Evolutionary conservation across 2,329 filamentous ascomycete genomes (phyloP).

Genomic region (Escovopsis sp.): DNA sequence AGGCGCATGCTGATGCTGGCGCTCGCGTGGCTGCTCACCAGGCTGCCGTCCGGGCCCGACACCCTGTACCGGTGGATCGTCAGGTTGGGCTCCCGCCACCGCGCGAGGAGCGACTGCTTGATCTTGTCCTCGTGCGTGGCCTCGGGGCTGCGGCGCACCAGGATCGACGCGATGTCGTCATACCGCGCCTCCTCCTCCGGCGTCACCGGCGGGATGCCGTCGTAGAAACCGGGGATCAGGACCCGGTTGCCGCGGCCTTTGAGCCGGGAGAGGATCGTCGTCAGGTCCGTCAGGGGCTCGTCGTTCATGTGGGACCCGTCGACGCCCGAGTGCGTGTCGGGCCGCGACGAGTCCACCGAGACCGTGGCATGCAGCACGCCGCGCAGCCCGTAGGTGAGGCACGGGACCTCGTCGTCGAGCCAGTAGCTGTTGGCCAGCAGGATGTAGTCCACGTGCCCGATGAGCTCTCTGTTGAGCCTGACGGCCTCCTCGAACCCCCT

Average conservation of each 20-base stretch:
- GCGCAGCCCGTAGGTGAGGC: conserved; percentile 83
- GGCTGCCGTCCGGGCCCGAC: conserved; percentile 78
- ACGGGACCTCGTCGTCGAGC: conserved; percentile 91
- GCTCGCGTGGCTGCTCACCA: conserved; percentile 81
- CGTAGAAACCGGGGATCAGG: conserved; percentile 78
- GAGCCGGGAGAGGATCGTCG: conserved; percentile 65
- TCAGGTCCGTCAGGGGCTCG: conserved; percentile 83
- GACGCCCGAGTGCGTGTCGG: conserved; percentile 91
- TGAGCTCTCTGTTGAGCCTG: conserved; percentile 62
- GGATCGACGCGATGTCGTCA: conserved; percentile 64
- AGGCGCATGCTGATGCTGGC: conserved; percentile 81
- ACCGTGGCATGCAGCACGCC: conserved; percentile 90
- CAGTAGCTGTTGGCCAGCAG: conserved; percentile 96
- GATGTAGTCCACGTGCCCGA: conserved; percentile 88
- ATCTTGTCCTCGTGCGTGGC: conserved; percentile 45
- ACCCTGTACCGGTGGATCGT: conserved; percentile 90
- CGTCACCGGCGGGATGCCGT: conserved; percentile 62
- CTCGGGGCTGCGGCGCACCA: conserved; percentile 56
- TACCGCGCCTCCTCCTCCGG: conserved; percentile 67
- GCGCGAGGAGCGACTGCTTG: conserved; percentile 73
- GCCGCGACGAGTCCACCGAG: conserved; percentile 69
- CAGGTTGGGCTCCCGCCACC: conserved; percentile 89
- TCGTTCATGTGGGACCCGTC: conserved; percentile 83
- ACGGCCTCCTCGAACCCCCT: conserved; percentile 80
- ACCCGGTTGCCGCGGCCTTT: conserved; percentile 71